phyloP scores from a whole-genome alignment of 2,329 filamentous ascomycete genomes.

The Calonectria pseudoreteaudii region DNA sequence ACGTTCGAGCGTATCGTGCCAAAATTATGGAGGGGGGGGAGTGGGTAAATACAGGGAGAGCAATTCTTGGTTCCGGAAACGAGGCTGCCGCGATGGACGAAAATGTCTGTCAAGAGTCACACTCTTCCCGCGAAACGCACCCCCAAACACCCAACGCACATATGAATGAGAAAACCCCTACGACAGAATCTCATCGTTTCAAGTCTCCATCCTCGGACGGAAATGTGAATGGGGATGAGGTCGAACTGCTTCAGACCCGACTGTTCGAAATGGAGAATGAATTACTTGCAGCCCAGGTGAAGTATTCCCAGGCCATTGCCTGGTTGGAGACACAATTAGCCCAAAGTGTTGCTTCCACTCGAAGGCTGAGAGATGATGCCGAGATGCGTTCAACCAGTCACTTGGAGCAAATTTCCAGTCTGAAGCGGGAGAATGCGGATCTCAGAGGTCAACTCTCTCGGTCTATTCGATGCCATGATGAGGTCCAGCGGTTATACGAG shows the following conservation, averaged over 20 bases:
- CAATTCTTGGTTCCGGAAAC: not conserved
- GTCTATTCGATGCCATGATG: not conserved
- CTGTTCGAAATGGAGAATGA: not conserved
- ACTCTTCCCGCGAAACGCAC: not conserved
- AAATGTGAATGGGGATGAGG: not conserved
- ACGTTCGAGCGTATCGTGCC: not conserved
- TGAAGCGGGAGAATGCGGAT: not conserved
- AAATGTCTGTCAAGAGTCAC: not conserved
- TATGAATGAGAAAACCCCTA: not conserved
- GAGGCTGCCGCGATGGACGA: not conserved
- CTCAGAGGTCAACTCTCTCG: not conserved
- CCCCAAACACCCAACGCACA: not conserved
- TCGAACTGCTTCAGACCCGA: not conserved
- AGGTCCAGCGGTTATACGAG: not conserved
- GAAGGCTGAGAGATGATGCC: not conserved
- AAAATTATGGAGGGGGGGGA: not conserved
- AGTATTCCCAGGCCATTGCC: not conserved
- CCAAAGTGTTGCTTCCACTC: not conserved
- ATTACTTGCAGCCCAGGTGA: not conserved
- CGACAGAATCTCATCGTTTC: too few relatives aligned
- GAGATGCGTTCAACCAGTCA: not conserved
- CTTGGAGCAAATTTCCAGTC: not conserved
- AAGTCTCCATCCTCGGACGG: too few relatives aligned
- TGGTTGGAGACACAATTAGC: not conserved
- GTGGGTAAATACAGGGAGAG: not conserved